Evolutionary conservation across 768 basidiomycete genomes (phyloP), one percentile per base, ranked within the genome.

Genomic region (Podaxis sp.): DNA sequence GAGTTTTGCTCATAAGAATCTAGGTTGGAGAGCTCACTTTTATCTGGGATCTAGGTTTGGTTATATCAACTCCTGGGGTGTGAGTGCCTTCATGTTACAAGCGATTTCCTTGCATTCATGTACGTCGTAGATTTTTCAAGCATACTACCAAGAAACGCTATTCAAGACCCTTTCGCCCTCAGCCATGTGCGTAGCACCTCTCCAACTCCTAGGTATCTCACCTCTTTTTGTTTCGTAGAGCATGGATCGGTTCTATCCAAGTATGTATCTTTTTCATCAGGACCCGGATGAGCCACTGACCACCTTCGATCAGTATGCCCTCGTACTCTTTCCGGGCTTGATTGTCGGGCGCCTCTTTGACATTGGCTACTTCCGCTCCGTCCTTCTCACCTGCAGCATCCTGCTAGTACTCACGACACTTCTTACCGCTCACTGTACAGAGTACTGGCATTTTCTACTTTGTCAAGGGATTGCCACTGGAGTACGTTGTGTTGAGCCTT

Each of bases 391-490:
- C 28, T 53, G 24, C 30, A 53, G 52, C 4, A 26, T 54, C 8
- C 55, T 82, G n/a, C 67, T 86, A 4, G 74, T 90, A 11, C 52
- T 74, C 0, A 77, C 79, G 30, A 81, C 80, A 0, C 82, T 88
- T 66, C 74, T 88, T 15, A 71, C 80, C 1, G 86, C 84, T 1
- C 78, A 89, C 71, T 88, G 88, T 66, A 84, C 69, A 22, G 59
- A 74, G 65, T 89, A 84, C 66, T 88, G 87, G 87, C 86, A 89
- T 3, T 84, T 89, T 65, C 70, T 89, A 48, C 76, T 89, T 0
- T 84, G 77, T 52, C 88, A 89, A 67, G 88, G 87, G 1, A 58
- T 88, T 13, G 80, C 81, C 2, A 68, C 83, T 8, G 87, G 86
- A 28, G 82, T 85, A 40, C 57, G 82, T 74, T n/a, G 30, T 9